phyloP scores from a whole-genome alignment of 164 flowering plant genomes.

The Umbellularia californica region DNA sequence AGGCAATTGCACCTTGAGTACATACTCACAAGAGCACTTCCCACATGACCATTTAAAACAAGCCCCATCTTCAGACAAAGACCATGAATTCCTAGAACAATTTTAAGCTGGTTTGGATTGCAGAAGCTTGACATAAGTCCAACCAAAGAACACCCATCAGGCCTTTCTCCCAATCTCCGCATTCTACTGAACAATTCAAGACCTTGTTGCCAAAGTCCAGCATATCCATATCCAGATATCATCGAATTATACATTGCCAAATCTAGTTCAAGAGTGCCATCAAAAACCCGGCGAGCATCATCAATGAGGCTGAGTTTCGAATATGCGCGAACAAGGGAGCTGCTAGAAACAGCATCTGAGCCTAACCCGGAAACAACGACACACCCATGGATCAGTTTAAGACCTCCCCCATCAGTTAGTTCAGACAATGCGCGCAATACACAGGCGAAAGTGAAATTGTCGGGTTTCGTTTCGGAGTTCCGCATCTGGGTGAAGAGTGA shows the following conservation, averaged over 20 bases:
- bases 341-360: constrained; percentile 40
- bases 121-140: constrained; percentile 43
- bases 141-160: constrained; percentile 69
- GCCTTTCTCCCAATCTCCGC: constrained; percentile 36
- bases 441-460: constrained; percentile 72
- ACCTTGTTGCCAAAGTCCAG: constrained; percentile 45
- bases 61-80: constrained; percentile 54
- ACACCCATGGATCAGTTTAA: constrained; percentile 50
- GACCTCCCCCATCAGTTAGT: constrained; percentile 20
- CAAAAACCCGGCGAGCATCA: constrained; percentile 53
- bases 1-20: constrained; percentile 57
- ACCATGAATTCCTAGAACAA: constrained; percentile 57
- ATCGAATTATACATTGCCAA: constrained; percentile 71
- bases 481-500: constrained; percentile 46
- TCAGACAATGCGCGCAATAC: constrained; percentile 57
- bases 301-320: constrained; percentile 48
- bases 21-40: constrained; percentile 67
- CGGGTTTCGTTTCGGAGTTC: constrained; percentile 42
- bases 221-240: constrained; percentile 48
- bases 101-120: constrained; percentile 27
- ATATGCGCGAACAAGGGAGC: constrained; percentile 66
- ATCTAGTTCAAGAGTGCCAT: constrained; percentile 46
- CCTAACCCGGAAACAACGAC: constrained; percentile 44
- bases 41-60: constrained; percentile 45
- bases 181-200: constrained; percentile 40